Base-by-base conservation (phyloP, 441 rosid genomes). In the Arabidopsis hybrid region DNA sequence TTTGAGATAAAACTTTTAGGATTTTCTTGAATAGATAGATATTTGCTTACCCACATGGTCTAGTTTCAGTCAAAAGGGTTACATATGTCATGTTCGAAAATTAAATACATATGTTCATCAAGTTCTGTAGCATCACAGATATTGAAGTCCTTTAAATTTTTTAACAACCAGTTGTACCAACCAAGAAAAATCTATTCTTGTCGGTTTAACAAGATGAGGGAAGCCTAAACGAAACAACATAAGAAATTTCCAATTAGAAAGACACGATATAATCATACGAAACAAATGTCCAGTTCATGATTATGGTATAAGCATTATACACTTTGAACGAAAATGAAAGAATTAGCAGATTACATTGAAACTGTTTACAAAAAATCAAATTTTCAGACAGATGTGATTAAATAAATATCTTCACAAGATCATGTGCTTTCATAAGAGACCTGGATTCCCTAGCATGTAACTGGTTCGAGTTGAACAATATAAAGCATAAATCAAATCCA, bases 1-100 rank as follows among this genome's bases (percentile, higher is more conserved):
- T 13, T 51, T 42, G 46, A 17, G 35, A 34, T 39, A 10, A 1
- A 74, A 67, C 46, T 60, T 49, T 35, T 29, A 50, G 46, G 4
- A 17, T 50, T 42, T 36, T 43, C 51, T 52, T 61, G 4, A 18
- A 53, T 35, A 61, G 36, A 45, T 35, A 45, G 29, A 26, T 26
- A 21, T 21, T 68, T 36, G 51, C 36, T 43, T 56, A 43, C 59
- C 31, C 79, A 75, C 65, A 75, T 58, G 74, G 16, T 55, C 35
- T 14, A 45, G 70, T 46, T 75, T 69, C 65, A n/a, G 65, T 29
- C 29, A 26, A 45, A 35, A 36, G 8, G 45, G 65, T 64, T 13
- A 17, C 32, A 53, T 46, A 32, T 62, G 51, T 46, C 65, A 62
- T 46, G 36, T 38, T 69, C 70, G 35, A 16, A 38, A 34, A 47